Evolutionary conservation across 352 stramenopile genomes (phyloP), one percentile per base, ranked within the genome.

Genomic region (Globisporangium echinulatum): DNA sequence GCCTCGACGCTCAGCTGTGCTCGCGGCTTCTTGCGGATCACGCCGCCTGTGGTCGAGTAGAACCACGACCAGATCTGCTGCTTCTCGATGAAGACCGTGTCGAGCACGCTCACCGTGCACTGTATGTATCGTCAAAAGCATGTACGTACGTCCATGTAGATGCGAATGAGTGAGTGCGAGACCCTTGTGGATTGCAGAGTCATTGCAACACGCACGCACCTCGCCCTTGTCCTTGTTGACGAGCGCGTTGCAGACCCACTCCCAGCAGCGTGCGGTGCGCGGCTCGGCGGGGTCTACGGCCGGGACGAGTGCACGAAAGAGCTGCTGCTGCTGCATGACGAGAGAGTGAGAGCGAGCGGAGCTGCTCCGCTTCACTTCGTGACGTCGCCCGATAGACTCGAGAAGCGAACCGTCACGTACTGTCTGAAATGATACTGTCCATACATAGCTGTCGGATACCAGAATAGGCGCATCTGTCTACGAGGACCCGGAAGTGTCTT

Each of bases 61-160:
- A 85, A 91, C 83, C 83, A 91, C 10, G 76, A 81, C 77, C 78
- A 88, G 56, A 93, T 90, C 61, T 90, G 74, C 52, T 85, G 78
- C 52, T 87, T 83, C 63, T 87, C 67, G 47, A 90, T 56, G 63
- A 92, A 88, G 37, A 91, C 74, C 42, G 74, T 88, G 60, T 90
- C 84, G 17, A 93, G 59, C 1, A 92, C 62, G 5, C 71, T 66
- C 39, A 88, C 58, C 10, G 49, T 58, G 49, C 82, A 86, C 68
- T 84, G 33, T 2, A 7, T 13, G 17, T 36, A 7, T 33, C n/a
- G 40, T 2, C 7, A 44, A 50, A 10, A 7, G 46, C 8, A 50
- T 50, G 46, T 49, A 25, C 33, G 7, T 9, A 50, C 15, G n/a
- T 5, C 7, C 15, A 36, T 25, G 6, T 33, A 14, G 17, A 17